Conservation (phyloP, 257 asterid species). For the Ajuga chamaepitys region DNA sequence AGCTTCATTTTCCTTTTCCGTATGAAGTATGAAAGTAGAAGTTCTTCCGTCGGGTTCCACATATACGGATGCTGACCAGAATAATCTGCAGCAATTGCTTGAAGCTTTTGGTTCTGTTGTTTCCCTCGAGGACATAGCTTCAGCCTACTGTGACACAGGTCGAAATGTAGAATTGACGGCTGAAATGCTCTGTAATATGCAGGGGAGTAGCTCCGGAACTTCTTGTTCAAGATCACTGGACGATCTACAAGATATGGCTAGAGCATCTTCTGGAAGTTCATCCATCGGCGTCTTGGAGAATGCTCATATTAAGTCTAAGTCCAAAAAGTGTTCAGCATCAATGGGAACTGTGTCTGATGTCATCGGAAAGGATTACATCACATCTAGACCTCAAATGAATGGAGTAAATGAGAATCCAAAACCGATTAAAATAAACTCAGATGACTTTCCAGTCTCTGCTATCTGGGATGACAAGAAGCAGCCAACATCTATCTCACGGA, state of each 20-base stretch:
- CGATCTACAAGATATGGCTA: constrained; percentile 3
- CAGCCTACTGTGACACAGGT: constrained; percentile 62
- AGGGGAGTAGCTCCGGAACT: constrained; percentile 17
- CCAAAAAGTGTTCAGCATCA: constrained; percentile 44
- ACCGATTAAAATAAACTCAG: constrained; percentile 48
- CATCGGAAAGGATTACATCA: constrained; percentile 51
- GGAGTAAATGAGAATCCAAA: constrained; percentile 32
- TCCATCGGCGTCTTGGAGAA: constrained; percentile 22
- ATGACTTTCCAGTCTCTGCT: constrained; percentile 44
- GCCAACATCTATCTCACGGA: constrained; percentile 10
- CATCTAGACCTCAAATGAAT: constrained; percentile 27
- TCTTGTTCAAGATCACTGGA: constrained; percentile 21
- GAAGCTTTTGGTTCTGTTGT: constrained; percentile 60
- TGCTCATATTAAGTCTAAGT: constrained; percentile 22
- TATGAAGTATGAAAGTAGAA: constrained; percentile 48
- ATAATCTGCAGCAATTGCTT: constrained; percentile 51
- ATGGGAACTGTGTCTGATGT: constrained; percentile 62
- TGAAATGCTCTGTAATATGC: constrained; percentile 34
- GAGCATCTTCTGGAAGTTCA: constrained; percentile 22
- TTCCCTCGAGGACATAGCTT: constrained; percentile 66
- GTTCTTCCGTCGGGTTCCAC: constrained; percentile 31
- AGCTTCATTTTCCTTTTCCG: neutral
- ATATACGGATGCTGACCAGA: constrained; percentile 34
- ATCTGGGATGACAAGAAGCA: constrained; percentile 51
- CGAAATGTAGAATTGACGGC: constrained; percentile 30